Evolutionary conservation across 805 yeast species (phyloP).

Genomic region (Ogataea pignaliae): DNA sequence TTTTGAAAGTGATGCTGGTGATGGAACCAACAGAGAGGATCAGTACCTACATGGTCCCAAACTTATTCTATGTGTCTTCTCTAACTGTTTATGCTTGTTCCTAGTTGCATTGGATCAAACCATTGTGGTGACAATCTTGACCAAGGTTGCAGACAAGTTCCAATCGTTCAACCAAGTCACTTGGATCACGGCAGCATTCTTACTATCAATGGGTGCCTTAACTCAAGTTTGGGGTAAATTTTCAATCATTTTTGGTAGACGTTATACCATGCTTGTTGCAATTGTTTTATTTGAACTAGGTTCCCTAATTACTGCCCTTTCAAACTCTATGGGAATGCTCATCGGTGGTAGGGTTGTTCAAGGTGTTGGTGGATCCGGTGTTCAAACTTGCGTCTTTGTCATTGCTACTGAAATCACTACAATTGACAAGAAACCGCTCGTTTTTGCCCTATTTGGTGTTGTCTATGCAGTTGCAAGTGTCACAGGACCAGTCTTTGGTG

Average conservation of each 20-base stretch:
- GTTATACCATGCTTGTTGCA: slow-evolving; percentile 42
- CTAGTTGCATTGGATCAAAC: slow-evolving; percentile 52
- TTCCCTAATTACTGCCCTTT: slow-evolving; percentile 52
- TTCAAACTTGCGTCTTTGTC: slow-evolving; percentile 52
- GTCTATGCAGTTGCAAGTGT: slow-evolving; percentile 49
- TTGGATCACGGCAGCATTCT: slow-evolving; percentile 55
- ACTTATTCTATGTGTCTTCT: slow-evolving; percentile 11
- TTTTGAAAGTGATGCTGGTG: slow-evolving; percentile 37
- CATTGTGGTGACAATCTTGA: slow-evolving; percentile 49
- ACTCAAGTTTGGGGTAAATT: slow-evolving; percentile 56
- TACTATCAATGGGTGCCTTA: slow-evolving; percentile 49
- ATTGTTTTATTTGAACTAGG: slow-evolving; percentile 57
- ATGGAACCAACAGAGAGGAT: slow-evolving; percentile 30
- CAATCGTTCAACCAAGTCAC: slow-evolving; percentile 47
- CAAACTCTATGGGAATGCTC: slow-evolving; percentile 52
- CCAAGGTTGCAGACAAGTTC: slow-evolving; percentile 46
- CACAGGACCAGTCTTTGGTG: slow-evolving; percentile 63
- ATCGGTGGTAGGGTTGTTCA: slow-evolving; percentile 69
- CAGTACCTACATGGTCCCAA: slow-evolving; percentile 22
- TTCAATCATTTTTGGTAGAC: slow-evolving; percentile 55
- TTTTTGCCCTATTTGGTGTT: slow-evolving; percentile 36
- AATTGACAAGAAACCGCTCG: slow-evolving; percentile 33
- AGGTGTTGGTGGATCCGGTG: slow-evolving; percentile 71
- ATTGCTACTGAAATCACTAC: slow-evolving; percentile 56
- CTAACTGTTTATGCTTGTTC: slow-evolving; percentile 17